These are phyloP conservation scores for Dissophora globulifera DNA, from an alignment of 192 early-diverging fungal genomes.

Conservation along the genomic window DNA sequence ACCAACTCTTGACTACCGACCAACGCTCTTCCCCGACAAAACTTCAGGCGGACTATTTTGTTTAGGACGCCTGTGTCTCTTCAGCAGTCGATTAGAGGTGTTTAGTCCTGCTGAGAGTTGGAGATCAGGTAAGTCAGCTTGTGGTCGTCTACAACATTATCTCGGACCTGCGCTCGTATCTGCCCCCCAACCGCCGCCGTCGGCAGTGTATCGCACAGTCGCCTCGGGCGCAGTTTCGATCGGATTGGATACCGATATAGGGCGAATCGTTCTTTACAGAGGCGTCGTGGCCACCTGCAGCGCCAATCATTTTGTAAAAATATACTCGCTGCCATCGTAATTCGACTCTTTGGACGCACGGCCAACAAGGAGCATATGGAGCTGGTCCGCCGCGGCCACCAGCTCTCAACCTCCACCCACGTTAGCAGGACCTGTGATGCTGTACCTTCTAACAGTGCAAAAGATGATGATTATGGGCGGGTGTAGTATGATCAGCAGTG, in stretches of 20 bases:
- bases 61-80: slow-evolving; percentile 11
- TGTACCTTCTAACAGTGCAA: slow-evolving; percentile 11
- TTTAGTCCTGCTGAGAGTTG: slow-evolving; percentile 7
- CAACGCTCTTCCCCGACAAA: background rate
- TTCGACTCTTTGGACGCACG: slow-evolving; percentile 25
- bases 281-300: background rate
- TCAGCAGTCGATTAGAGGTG: slow-evolving; percentile 8
- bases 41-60: slow-evolving; percentile 8
- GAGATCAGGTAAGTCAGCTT: slow-evolving; percentile 11
- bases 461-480: slow-evolving; percentile 39
- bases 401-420: background rate
- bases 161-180: slow-evolving; percentile 2
- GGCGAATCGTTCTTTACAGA: slow-evolving; percentile 17
- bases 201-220: background rate
- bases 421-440: slow-evolving; percentile 19
- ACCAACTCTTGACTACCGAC: slow-evolving; percentile 11
- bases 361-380: slow-evolving; percentile 2
- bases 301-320: too few species aligned
- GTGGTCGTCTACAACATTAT: slow-evolving; percentile 14
- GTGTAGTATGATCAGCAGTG: background rate
- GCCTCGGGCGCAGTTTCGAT: slow-evolving; percentile 13
- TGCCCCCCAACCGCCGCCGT: slow-evolving; percentile 4
- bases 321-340: slow-evolving; percentile 10
- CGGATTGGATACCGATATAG: slow-evolving; percentile 1
- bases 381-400: slow-evolving; percentile 12